These are phyloP conservation scores for Cicer cuneatum DNA, from an alignment of 306 rosid species.

Conservation along the genomic window DNA sequence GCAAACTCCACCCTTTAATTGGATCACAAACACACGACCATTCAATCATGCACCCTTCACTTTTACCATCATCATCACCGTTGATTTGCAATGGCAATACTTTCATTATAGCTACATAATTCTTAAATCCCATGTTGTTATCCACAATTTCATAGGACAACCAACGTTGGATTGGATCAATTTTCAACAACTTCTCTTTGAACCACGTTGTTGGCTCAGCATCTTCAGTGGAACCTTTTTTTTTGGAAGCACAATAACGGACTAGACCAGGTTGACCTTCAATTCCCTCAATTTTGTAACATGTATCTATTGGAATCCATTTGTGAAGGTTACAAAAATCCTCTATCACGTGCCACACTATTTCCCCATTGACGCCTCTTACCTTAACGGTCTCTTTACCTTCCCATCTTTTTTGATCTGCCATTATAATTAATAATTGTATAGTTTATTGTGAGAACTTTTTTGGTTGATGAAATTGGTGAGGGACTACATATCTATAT, in stretches of 20 bases:
- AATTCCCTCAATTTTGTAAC: conserved; percentile 52
- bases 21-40: conserved; percentile 67
- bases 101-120: conserved; percentile 48
- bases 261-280: conserved; percentile 55
- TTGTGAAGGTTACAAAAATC: conserved; percentile 66
- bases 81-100: conserved; percentile 37
- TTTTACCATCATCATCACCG: not conserved
- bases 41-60: conserved; percentile 55
- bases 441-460: not conserved
- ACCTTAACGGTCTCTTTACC: conserved; percentile 47
- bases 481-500: not conserved
- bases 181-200: conserved; percentile 58
- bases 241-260: conserved; percentile 55
- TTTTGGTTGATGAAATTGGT: not conserved
- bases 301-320: conserved; percentile 54
- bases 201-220: conserved; percentile 44
- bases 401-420: conserved; percentile 53
- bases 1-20: conserved; percentile 49
- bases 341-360: conserved; percentile 53
- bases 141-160: conserved; percentile 58
- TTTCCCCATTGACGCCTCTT: not conserved
- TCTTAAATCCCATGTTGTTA: conserved; percentile 60
- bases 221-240: not conserved
- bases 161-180: conserved; percentile 54
- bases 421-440: not conserved